A percentile compares a stretch with the other conserved stretches of the same genome.
Evolutionary conservation across 1,284 basidiomycete species (phyloP).

Genomic region (Sporisorium exsertum): DNA sequence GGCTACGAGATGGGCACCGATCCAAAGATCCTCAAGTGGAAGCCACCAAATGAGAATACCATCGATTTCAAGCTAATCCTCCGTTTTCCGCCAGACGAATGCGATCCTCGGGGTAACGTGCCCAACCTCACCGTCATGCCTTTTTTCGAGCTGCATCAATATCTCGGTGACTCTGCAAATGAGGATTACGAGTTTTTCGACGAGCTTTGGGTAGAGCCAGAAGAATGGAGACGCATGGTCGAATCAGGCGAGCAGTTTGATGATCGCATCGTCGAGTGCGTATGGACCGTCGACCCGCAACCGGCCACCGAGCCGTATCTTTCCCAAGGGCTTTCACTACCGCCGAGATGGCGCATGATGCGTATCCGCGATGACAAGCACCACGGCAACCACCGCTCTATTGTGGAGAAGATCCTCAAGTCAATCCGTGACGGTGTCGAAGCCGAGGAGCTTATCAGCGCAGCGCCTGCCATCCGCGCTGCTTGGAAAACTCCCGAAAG

Average conservation of each 20-base stretch:
- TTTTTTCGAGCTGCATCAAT: conserved; percentile 83
- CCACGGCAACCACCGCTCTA: conserved; percentile 64
- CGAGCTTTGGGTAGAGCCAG: conserved; percentile 84
- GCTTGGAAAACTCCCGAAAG: conserved; percentile 61
- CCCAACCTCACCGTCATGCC: conserved; percentile 89
- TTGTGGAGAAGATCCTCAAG: conserved; percentile 61
- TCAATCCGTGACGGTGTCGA: conserved; percentile 66
- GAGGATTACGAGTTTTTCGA: conserved; percentile 84
- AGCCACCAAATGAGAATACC: conserved; percentile 96
- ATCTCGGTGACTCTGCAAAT: conserved; percentile 67
- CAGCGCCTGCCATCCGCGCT: conserved; percentile 53
- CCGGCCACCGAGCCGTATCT: conserved; percentile 42
- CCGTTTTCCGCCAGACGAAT: conserved; percentile 80
- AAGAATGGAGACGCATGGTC: conserved; percentile 95
- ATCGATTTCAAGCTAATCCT: conserved; percentile 96
- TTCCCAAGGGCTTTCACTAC: conserved; percentile 23
- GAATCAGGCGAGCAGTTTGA: conserved; percentile 85
- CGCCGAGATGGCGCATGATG: conserved; percentile 66
- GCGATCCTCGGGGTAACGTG: conserved; percentile 62
- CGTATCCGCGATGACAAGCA: conserved; percentile 66
- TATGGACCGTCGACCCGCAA: conserved; percentile 77
- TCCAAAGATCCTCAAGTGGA: conserved; percentile 91
- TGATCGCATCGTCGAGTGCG: conserved; percentile 92
- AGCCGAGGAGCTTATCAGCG: conserved; percentile 54
- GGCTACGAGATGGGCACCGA: conserved; percentile 92